Evolutionary conservation across 1,139 yeast genomes (phyloP).

Genomic region (Fermentozyma sake): DNA sequence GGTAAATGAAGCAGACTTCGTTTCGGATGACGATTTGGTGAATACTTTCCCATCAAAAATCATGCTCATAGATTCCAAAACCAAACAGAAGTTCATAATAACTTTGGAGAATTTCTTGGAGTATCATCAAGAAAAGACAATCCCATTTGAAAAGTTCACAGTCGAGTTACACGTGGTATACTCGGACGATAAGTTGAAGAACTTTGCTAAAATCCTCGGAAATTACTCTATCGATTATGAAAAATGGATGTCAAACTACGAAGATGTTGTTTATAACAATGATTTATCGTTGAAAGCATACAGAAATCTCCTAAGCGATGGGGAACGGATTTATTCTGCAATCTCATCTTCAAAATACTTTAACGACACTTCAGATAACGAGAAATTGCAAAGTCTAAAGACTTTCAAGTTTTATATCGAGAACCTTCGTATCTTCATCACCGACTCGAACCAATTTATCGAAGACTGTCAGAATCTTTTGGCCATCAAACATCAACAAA

Average conservation of each 20-base stretch:
- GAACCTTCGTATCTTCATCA: constrained; percentile 41
- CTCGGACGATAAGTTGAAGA: constrained; percentile 49
- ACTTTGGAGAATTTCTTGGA: constrained; percentile 44
- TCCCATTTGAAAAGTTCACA: constrained; percentile 17
- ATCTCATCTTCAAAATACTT: constrained; percentile 18
- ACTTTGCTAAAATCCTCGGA: constrained; percentile 28
- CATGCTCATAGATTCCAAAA: constrained; percentile 27
- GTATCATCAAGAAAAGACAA: constrained; percentile 12
- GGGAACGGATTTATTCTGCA: constrained; percentile 47
- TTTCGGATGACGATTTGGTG: constrained; percentile 50
- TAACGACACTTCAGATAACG: constrained; percentile 9
- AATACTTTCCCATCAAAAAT: constrained; percentile 53
- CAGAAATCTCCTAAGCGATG: constrained; percentile 46
- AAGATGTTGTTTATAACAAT: constrained; percentile 30
- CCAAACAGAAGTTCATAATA: constrained; percentile 29
- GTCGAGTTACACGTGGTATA: constrained; percentile 44
- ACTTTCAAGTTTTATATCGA: constrained; percentile 18
- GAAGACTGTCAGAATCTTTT: constrained; percentile 54
- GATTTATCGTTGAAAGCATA: constrained; percentile 47
- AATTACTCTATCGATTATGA: constrained; percentile 41
- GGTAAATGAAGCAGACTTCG: constrained; percentile 25
- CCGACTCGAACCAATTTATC: constrained; percentile 46
- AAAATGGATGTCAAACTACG: constrained; percentile 50
- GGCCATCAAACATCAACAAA: constrained; percentile 47
- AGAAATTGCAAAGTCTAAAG: constrained; percentile 10